These are phyloP conservation scores for Phytopythium chamaehyphon DNA, from an alignment of 352 stramenopile genomes.

Conservation along the genomic window DNA sequence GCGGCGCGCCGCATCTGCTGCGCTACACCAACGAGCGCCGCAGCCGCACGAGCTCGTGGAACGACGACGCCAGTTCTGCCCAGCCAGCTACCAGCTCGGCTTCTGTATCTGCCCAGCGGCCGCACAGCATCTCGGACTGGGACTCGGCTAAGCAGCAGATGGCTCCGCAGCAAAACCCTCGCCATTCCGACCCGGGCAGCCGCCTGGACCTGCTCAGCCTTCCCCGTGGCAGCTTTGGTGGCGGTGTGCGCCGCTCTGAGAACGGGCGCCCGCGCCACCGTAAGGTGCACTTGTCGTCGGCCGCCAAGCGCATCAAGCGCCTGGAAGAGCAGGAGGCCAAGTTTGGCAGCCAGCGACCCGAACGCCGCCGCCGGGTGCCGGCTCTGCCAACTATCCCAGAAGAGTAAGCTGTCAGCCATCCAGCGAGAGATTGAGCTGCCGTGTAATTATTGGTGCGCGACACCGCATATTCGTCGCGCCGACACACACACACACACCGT, in stretches of 20 bases:
- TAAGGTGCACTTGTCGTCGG: slow-evolving; percentile 75
- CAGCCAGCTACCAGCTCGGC: too few species aligned
- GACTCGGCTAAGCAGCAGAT: slow-evolving; percentile 43
- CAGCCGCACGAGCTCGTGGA: slow-evolving; percentile 52
- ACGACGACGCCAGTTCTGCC: slow-evolving; percentile 23
- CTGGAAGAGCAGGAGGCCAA: slow-evolving; percentile 78
- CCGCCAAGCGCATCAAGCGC: slow-evolving; percentile 78
- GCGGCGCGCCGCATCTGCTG: slow-evolving; percentile 44
- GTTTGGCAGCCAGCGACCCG: slow-evolving; percentile 36
- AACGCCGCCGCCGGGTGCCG: slow-evolving; percentile 32
- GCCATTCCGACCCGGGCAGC: slow-evolving; percentile 67
- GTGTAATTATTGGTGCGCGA: slow-evolving; percentile 4
- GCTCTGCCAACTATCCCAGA: slow-evolving; percentile 42
- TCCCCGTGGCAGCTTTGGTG: slow-evolving; percentile 40
- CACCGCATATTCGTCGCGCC: neutral
- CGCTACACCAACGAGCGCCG: slow-evolving; percentile 38
- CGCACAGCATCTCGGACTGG: slow-evolving; percentile 45
- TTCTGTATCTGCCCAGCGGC: slow-evolving; percentile 1
- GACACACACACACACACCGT: too few species aligned
- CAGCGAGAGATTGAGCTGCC: slow-evolving; percentile 3
- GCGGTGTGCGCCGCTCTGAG: slow-evolving; percentile 38
- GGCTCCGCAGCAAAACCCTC: slow-evolving; percentile 23
- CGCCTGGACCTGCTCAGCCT: slow-evolving; percentile 75
- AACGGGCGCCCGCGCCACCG: slow-evolving; percentile 34
- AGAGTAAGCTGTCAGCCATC: slow-evolving; percentile 25